These are phyloP conservation scores for Phellinidium pouzarii DNA, from an alignment of 1,284 basidiomycete genomes.

Conservation along the genomic window DNA sequence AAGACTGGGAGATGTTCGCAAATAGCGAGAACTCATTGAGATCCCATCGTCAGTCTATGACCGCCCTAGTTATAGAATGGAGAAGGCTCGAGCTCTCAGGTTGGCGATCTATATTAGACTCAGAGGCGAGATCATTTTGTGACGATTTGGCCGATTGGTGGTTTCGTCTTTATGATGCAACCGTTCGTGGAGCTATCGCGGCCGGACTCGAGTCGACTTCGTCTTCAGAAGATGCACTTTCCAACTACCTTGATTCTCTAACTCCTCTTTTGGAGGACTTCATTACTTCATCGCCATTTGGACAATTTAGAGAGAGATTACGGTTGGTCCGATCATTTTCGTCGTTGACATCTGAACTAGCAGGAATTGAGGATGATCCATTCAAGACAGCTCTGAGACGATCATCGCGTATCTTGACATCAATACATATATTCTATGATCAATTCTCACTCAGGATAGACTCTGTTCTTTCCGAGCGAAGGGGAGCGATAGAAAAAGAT, in stretches of 20 bases:
- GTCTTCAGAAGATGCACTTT: constrained; percentile 31
- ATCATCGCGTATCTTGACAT: constrained; percentile 22
- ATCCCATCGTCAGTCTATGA: constrained; percentile 60
- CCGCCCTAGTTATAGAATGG: constrained; percentile 82
- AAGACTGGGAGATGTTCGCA: constrained; percentile 97
- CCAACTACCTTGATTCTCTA: constrained; percentile 59
- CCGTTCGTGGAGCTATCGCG: constrained; percentile 59
- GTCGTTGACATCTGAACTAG: constrained; percentile 36
- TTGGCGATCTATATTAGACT: constrained; percentile 81
- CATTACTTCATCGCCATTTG: constrained; percentile 71
- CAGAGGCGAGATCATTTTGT: constrained; percentile 58
- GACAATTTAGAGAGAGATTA: constrained; percentile 75
- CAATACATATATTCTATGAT: constrained; percentile 60
- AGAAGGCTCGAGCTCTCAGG: constrained; percentile 82
- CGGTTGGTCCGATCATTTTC: constrained; percentile 68
- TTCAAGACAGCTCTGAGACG: constrained; percentile 29
- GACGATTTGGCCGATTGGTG: constrained; percentile 78
- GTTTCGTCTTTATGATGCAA: constrained; percentile 85
- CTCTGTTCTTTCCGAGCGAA: constrained; percentile 51
- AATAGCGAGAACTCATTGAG: constrained; percentile 82
- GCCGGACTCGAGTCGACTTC: constrained; percentile 34
- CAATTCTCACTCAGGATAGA: constrained; percentile 54
- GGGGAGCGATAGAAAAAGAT: constrained; percentile 69
- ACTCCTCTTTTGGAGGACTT: constrained; percentile 82
- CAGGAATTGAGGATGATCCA: constrained; percentile 24